Base-by-base conservation (phyloP, 805 yeast genomes). In the Sugiyamaella americana region DNA sequence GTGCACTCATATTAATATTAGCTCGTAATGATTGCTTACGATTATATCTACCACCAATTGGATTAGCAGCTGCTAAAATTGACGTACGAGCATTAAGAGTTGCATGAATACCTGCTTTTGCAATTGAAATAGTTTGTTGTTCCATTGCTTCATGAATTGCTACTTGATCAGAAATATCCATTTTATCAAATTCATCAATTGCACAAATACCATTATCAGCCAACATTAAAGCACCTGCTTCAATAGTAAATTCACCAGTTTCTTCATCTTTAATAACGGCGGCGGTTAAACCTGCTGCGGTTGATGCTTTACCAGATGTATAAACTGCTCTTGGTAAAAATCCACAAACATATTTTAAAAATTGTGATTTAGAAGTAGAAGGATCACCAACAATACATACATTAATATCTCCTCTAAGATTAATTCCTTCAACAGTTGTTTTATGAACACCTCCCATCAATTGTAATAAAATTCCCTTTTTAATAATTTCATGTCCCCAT, bases 131-230 rank as follows among this genome's bases (percentile, higher is more conserved):
- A 0, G 98, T 93, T 67, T 93, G 98, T 69, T 93, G 98, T 74
- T 93, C 98, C 98, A 93, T 93, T 20, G 98, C 98, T 70, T 93
- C 98, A 69, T 93, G 98, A 70, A 93, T 91, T 2, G 98, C 98
- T 46, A 93, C 98, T 68, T 93, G 98, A 67, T 93, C 98, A 1
- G 81, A 68, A 37, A 89, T 66, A 65, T 91, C 97, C 98, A 93
- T 93, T 71, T 93, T 93, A 64, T 93, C 98, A 58, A 93, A 93
- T 70, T 93, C 98, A 65, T 93, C 98, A 65, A 93, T 93, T 58
- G 96, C 94, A 75, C 98, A 93, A 51, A 93, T 86, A 52, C 98
- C 98, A 62, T 91, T 93, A 68, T 93, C 98, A 1, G 98, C 98
- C 54, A 93, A 73, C 97, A 93, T 93, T 48, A 93, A 72, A 2